Evolutionary conservation across 2,329 filamentous ascomycete species (phyloP), one percentile per base, ranked within the genome.

Genomic region (Ceratocystis lukuohia): DNA sequence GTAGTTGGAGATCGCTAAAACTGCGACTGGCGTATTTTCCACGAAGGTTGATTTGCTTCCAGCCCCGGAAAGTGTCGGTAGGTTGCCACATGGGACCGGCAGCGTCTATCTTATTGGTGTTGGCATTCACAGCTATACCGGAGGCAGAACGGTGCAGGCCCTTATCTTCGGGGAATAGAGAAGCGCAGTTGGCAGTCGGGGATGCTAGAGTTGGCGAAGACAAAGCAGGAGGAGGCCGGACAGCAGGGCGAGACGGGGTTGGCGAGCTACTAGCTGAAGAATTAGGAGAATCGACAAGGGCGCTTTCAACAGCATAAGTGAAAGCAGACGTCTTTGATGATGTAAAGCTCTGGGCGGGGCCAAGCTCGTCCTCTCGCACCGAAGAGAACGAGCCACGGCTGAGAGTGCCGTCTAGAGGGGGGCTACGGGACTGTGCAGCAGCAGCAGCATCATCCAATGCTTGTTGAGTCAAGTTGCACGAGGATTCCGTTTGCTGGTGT

Each of bases 301-400:
- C 79, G 66, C 80, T 78, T 70, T 84, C 82, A 70, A 77, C 74
- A 33, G 74, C 73, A 66, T 76, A 74, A 59, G 77, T 77, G 71
- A 84, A 85, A 66, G 81, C 83, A 45, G 84, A 86, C 69, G 85
- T 75, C 74, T 85, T 86, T 72, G 82, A 82, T 65, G 80, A 80
- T 62, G 83, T 86, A 70, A 87, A 87, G 66, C 81, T 82, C 76
- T 87, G 84, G 66, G 82, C 80, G 37, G 85, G 74, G 68, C 81
- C 80, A 70, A 79, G 78, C 71, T 84, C 81, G 73, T 81, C 80
- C 76, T 85, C 83, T 68, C 83, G 78, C 68, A 85, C 82, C 59
- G 83, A 85, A 37, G 83, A 85, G 75, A 85, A 85, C 67, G 83
- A 85, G 37, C 81, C 80, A 68, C 82, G 80, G 69, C 53, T 59